phyloP scores from a whole-genome alignment of 768 basidiomycete genomes.

The Chalciporus sphaerocephalus region DNA sequence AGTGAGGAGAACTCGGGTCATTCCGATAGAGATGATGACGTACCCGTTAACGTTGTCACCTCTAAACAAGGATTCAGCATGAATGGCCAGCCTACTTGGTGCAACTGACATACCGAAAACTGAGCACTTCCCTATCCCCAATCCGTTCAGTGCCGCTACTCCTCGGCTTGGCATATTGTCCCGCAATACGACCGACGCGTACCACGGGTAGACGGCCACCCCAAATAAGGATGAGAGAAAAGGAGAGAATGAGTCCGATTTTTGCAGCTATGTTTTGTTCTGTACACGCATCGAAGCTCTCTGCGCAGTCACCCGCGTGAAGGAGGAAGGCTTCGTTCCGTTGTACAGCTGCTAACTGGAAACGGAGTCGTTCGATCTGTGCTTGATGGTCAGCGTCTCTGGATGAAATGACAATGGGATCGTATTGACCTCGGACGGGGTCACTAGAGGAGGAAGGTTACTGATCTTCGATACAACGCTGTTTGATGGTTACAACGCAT shows the following conservation, averaged over 20 bases:
- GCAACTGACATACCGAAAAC: slow-evolving; percentile 63
- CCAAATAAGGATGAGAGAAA: slow-evolving; percentile 93
- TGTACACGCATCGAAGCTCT: slow-evolving; percentile 88
- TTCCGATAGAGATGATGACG: slow-evolving; percentile 15
- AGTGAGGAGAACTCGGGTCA: neutral
- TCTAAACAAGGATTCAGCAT: slow-evolving; percentile 36
- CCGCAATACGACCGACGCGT: slow-evolving; percentile 88
- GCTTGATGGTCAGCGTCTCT: slow-evolving; percentile 25
- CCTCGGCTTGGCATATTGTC: slow-evolving; percentile 94
- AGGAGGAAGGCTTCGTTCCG: slow-evolving; percentile 87
- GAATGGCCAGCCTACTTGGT: neutral
- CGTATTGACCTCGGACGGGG: slow-evolving; percentile 76
- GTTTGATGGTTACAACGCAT: neutral
- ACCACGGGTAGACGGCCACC: slow-evolving; percentile 92
- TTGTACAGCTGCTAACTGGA: slow-evolving; percentile 77
- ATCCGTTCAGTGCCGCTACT: slow-evolving; percentile 79
- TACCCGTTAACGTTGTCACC: slow-evolving; percentile 97
- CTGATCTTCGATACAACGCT: slow-evolving; percentile 79
- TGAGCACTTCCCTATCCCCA: slow-evolving; percentile 70
- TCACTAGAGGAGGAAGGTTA: slow-evolving; percentile 84
- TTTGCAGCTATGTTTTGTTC: slow-evolving; percentile 84
- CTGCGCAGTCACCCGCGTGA: slow-evolving; percentile 98
- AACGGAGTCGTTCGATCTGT: slow-evolving; percentile 78
- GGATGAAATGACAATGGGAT: slow-evolving; percentile 2
- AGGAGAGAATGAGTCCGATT: slow-evolving; percentile 88